These are phyloP conservation scores for Schizosaccharomyces versatilis DNA, from an alignment of 1,139 yeast genomes.

Conservation along the genomic window DNA sequence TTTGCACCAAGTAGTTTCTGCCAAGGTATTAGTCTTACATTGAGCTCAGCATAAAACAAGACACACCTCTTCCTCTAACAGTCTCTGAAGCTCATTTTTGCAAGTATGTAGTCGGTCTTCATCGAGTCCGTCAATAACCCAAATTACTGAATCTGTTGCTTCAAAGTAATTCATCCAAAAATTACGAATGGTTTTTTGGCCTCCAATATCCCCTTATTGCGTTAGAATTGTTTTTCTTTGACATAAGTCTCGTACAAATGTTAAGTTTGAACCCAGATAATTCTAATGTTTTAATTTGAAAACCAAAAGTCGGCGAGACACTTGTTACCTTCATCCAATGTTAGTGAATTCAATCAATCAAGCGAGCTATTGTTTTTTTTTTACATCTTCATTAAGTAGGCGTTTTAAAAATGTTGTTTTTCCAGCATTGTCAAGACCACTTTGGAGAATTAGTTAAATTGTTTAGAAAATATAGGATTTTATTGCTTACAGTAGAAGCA, in stretches of 20 bases:
- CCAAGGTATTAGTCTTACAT: not conserved
- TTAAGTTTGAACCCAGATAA: slow-evolving; percentile 21
- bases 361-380: not conserved
- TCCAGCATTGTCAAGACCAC: slow-evolving; percentile 76
- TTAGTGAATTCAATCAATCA: not conserved
- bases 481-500: slow-evolving; percentile 30
- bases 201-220: slow-evolving; percentile 61
- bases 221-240: not conserved
- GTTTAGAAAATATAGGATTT: not conserved
- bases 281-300: slow-evolving; percentile 28
- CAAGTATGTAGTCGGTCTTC: slow-evolving; percentile 39
- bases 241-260: not conserved
- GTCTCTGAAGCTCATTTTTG: slow-evolving; percentile 34
- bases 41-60: not conserved
- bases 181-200: slow-evolving; percentile 53
- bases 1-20: slow-evolving; percentile 39
- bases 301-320: slow-evolving; percentile 46
- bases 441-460: slow-evolving; percentile 6
- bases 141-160: slow-evolving; percentile 57
- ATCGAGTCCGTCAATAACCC: slow-evolving; percentile 71
- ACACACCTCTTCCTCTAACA: slow-evolving; percentile 35
- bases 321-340: slow-evolving; percentile 13
- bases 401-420: slow-evolving; percentile 57
- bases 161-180: slow-evolving; percentile 88
- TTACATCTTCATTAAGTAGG: slow-evolving; percentile 23